Percentiles rank a stretch among this genome's conserved stretches.
Evolutionary conservation across 352 stramenopile genomes (phyloP).

Genomic region (Globisporangium barbulae): DNA sequence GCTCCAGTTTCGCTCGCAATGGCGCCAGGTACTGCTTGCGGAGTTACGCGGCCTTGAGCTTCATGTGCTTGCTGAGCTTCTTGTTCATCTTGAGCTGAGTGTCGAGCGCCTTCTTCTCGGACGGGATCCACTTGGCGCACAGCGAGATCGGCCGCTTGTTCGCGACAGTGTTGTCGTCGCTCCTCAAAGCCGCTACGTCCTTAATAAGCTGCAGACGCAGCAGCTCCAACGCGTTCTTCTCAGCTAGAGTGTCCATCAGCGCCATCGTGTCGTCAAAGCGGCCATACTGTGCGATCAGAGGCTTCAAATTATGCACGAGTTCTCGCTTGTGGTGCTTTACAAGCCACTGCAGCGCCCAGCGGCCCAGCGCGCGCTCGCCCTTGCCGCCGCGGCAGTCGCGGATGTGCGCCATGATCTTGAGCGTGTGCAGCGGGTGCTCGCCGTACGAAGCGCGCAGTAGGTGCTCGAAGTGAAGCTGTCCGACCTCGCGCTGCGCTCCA

Average conservation of each 20-base stretch:
- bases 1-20: constrained; percentile 27
- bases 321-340: constrained; percentile 24
- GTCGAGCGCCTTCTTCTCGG: constrained; percentile 40
- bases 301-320: constrained; percentile 44
- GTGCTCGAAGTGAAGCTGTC: constrained; percentile 19
- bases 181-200: constrained; percentile 22
- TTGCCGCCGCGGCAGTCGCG: constrained; percentile 46
- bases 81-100: constrained; percentile 35
- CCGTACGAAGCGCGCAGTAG: constrained; percentile 36
- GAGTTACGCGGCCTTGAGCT: constrained; percentile 28
- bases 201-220: constrained; percentile 29
- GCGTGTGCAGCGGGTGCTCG: constrained; percentile 43
- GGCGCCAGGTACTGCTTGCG: constrained; percentile 46
- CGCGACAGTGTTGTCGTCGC: background rate
- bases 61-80: constrained; percentile 45
- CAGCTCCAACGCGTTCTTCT: constrained; percentile 32
- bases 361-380: constrained; percentile 36
- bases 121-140: constrained; percentile 58
- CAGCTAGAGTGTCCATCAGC: constrained; percentile 35
- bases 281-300: constrained; percentile 34
- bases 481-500: constrained; percentile 24
- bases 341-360: constrained; percentile 31
- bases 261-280: constrained; percentile 42
- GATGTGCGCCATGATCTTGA: constrained; percentile 50
- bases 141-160: constrained; percentile 23